A percentile compares a stretch with the other conserved stretches of the same genome.
These are phyloP conservation scores for Chlamydomonas schloesseri DNA, from an alignment of 139 green algal species.

Conservation along the genomic window DNA sequence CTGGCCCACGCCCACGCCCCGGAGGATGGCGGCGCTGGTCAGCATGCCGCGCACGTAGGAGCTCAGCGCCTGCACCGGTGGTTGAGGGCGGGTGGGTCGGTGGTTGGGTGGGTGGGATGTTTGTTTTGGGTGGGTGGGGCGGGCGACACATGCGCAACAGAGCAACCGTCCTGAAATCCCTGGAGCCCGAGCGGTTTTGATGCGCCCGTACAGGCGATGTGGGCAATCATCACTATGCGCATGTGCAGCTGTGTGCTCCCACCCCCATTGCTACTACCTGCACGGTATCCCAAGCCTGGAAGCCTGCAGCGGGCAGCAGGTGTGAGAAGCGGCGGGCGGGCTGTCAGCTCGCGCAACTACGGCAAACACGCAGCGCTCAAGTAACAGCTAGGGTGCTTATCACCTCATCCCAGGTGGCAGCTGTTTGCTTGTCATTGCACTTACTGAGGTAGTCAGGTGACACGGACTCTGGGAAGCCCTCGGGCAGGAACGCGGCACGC, in stretches of 20 bases:
- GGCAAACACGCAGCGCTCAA: too few species aligned
- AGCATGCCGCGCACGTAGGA: slow-evolving; percentile 86
- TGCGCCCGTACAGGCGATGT: too few species aligned
- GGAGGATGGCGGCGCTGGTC: slow-evolving; percentile 74
- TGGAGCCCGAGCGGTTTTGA: too few species aligned
- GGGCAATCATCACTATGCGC: too few species aligned
- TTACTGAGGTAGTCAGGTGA: slow-evolving; percentile 68
- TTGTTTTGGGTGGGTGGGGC: neutral
- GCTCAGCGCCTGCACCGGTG: slow-evolving; percentile 75
- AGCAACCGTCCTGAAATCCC: too few species aligned
- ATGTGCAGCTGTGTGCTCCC: too few species aligned
- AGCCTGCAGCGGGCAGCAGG: slow-evolving; percentile 1
- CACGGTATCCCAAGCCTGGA: slow-evolving; percentile 52
- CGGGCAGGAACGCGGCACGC: slow-evolving; percentile 67
- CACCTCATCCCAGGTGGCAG: too few species aligned
- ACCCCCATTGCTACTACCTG: too few species aligned
- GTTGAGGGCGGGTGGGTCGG: slow-evolving; percentile 45
- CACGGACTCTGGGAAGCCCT: slow-evolving; percentile 67
- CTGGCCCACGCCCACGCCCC: slow-evolving; percentile 78
- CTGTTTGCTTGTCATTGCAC: too few species aligned
- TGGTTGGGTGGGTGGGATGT: neutral
- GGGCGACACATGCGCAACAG: neutral
- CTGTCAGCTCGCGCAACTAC: too few species aligned
- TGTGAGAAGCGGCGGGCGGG: too few species aligned
- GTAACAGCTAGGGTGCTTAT: too few species aligned